phyloP scores from a whole-genome alignment of 371 early-diverging fungal species.

The Choanephora cucurbitarum region DNA sequence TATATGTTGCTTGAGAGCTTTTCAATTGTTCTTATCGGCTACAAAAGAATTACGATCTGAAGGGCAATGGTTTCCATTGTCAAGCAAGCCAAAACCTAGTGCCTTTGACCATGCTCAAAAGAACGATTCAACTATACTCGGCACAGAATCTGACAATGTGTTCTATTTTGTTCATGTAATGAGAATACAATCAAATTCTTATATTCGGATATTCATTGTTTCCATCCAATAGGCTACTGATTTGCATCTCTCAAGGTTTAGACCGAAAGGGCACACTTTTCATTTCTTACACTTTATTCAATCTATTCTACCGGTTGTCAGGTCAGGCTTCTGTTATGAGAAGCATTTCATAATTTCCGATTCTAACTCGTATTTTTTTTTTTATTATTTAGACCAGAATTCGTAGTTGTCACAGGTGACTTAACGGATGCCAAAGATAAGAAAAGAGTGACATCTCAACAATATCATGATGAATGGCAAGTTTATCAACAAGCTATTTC shows the following conservation, averaged over 20 bases:
- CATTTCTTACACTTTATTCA: conserved; percentile 79
- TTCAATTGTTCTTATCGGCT: neutral
- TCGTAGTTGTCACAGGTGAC: conserved; percentile 78
- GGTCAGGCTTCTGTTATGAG: conserved; percentile 15
- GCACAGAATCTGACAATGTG: conserved; percentile 46
- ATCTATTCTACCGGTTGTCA: conserved; percentile 63
- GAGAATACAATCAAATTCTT: conserved; percentile 4
- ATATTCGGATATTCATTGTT: no score
- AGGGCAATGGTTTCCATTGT: neutral
- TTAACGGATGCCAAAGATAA: conserved; percentile 86
- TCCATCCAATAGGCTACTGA: conserved; percentile 73
- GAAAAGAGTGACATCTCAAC: conserved; percentile 61
- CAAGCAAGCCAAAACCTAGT: neutral
- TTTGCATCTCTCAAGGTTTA: conserved; percentile 79
- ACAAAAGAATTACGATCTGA: neutral
- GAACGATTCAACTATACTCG: conserved; percentile 20
- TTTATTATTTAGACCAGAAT: conserved; percentile 58
- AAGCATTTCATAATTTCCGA: neutral
- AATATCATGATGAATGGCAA: conserved; percentile 84
- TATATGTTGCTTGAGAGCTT: neutral
- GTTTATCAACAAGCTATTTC: conserved; percentile 70
- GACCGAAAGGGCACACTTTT: conserved; percentile 63
- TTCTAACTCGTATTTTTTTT: neutral
- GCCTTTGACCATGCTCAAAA: neutral
- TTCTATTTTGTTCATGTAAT: conserved; percentile 63